Evolutionary conservation across 192 early-diverging fungal genomes (phyloP), one percentile per base, ranked within the genome.

Genomic region (Spizellomyces sp.): DNA sequence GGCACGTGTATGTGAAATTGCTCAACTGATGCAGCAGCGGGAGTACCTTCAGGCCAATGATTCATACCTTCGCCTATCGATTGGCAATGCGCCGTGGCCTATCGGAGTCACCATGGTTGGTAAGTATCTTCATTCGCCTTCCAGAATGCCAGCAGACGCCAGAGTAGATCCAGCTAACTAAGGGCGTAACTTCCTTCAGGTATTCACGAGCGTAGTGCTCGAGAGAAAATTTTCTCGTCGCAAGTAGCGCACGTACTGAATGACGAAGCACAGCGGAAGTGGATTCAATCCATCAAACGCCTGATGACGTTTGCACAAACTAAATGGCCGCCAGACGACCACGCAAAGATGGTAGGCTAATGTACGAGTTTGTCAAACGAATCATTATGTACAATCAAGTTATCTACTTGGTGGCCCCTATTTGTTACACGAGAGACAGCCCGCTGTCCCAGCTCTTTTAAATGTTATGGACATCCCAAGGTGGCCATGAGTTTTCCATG

Each of bases 31-130:
- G 87, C 90, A 93, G 61, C 83, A 91, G 47, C 84, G 94, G 52
- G 92, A 95, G 79, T 97, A 99, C 58, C 84, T 93, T 79, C 85
- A 90, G 62, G 98, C 98, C 9, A 95, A 94, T 69, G 94, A 97
- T 67, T 84, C 92, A 2, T 99, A 99, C 74, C 78, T 99, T 59
- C 91, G 92, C 64, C 84, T 99, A 48, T 93, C 93, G 0, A 96
- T 99, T 61, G 96, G 98, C 55, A 99, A 99, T 77, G 92, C 96
- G 21, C 95, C 98, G 0, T 99, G 98, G 98, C 98, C 96, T 10
- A 92, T 99, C 77, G 98, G 93, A 45, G 93, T 97, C 19, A 96
- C 95, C 65, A 94, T 95, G 89, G 94, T 95, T 73, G 93, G 92
- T 90, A 83, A 73, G 82, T 78, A 48, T 69, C 66, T 6, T 5